Conservation (phyloP, 2,329 filamentous ascomycete species). For the Aspergillus flavus region DNA sequence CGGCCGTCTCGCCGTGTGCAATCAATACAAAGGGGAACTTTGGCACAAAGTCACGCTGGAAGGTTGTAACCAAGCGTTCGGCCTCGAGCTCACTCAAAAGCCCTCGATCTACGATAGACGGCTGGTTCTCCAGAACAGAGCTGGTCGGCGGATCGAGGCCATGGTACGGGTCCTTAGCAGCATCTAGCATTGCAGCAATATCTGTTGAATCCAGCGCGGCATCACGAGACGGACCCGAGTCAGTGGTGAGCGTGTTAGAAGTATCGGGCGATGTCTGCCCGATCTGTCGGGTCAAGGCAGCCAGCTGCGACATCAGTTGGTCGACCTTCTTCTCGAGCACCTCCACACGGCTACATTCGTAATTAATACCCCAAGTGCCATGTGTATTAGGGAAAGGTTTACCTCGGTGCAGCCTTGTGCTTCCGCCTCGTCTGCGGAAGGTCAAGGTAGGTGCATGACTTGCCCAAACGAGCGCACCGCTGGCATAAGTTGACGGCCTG, state of each 20-base stretch:
- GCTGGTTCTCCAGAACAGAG: not conserved
- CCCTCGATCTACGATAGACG: not conserved
- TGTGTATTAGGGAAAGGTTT: not conserved
- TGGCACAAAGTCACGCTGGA: not conserved
- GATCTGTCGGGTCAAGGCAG: not conserved
- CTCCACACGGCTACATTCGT: not conserved
- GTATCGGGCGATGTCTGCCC: not conserved
- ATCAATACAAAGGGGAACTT: not conserved
- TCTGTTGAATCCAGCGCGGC: not conserved
- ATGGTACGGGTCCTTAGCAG: not conserved
- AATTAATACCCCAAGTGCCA: not conserved
- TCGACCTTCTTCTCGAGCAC: not conserved
- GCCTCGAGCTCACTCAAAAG: not conserved
- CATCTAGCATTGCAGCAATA: not conserved
- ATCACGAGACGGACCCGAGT: not conserved
- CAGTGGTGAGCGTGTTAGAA: not conserved
- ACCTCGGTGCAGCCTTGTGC: not conserved
- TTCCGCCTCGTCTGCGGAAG: not conserved
- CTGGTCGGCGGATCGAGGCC: not conserved
- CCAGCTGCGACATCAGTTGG: not conserved
- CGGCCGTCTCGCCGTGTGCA: not conserved
- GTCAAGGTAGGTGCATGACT: not conserved
- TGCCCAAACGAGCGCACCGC: conserved; percentile 13
- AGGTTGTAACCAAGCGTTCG: not conserved
- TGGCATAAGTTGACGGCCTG: conserved; percentile 23